Evolutionary conservation across 2,329 filamentous ascomycete genomes (phyloP).

Genomic region (Cordyceps militaris): DNA sequence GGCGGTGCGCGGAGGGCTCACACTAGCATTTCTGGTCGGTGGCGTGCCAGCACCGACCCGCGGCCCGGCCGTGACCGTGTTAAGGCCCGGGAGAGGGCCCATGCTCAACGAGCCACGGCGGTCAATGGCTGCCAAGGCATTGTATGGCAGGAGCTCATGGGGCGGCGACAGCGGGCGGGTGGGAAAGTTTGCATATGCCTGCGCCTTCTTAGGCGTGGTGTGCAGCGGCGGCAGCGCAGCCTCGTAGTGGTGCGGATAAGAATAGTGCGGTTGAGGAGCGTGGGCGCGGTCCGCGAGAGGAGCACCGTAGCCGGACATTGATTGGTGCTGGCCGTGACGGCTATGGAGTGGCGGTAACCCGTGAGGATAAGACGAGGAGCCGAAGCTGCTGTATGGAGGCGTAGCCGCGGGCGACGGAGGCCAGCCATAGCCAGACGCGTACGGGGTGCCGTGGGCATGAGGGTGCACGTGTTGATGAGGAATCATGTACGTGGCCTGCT

Average conservation of each 20-base stretch:
- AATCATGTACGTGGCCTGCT: slow-evolving; percentile 33
- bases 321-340: slow-evolving; percentile 15
- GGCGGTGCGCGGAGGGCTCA: slow-evolving; percentile 39
- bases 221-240: slow-evolving; percentile 33
- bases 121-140: slow-evolving; percentile 31
- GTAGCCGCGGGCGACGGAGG: slow-evolving; percentile 50
- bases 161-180: slow-evolving; percentile 31
- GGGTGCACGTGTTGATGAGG: slow-evolving; percentile 28
- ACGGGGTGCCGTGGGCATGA: slow-evolving; percentile 35
- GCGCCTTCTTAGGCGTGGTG: slow-evolving; percentile 22
- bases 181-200: slow-evolving; percentile 27
- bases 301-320: no score
- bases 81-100: slow-evolving; percentile 38
- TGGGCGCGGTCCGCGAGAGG: slow-evolving; percentile 20
- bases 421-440: slow-evolving; percentile 41
- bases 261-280: slow-evolving; percentile 25
- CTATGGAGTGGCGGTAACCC: background rate
- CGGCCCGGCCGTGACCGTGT: slow-evolving; percentile 23
- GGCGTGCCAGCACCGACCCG: slow-evolving; percentile 32
- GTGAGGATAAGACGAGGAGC: slow-evolving; percentile 29
- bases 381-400: slow-evolving; percentile 45
- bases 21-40: slow-evolving; percentile 39
- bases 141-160: slow-evolving; percentile 37
- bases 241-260: slow-evolving; percentile 25
- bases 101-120: slow-evolving; percentile 21